These are phyloP conservation scores for Amauroascus verrucosus DNA, from an alignment of 2,329 filamentous ascomycete species.

Conservation along the genomic window DNA sequence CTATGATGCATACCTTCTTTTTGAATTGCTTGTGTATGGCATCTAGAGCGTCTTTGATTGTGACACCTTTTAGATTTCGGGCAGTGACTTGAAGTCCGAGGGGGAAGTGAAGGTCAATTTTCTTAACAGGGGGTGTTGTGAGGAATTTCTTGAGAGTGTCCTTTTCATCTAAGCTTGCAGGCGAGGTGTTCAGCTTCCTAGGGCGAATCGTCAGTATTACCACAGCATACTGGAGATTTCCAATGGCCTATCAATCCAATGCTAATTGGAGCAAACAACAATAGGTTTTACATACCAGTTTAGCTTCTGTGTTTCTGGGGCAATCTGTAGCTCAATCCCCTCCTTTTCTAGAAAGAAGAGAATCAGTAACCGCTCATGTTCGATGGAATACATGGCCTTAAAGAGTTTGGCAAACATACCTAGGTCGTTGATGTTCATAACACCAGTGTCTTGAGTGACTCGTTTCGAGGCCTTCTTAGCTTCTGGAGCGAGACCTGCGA, in stretches of 20 bases:
- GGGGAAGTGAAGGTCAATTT: conserved; percentile 87
- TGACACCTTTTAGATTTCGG: conserved; percentile 86
- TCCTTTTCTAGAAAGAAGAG: conserved; percentile 55
- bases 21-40: conserved; percentile 94
- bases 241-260: background rate
- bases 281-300: conserved; percentile 63
- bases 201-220: background rate
- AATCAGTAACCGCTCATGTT: background rate
- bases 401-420: conserved; percentile 46
- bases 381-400: background rate
- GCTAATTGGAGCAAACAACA: background rate
- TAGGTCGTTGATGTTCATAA: conserved; percentile 75
- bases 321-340: conserved; percentile 60
- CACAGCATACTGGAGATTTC: background rate
- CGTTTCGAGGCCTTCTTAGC: conserved; percentile 44
- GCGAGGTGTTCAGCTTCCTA: conserved; percentile 91
- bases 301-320: conserved; percentile 73
- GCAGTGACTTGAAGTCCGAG: conserved; percentile 79
- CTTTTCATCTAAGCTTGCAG: conserved; percentile 67
- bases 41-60: conserved; percentile 92
- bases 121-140: conserved; percentile 74
- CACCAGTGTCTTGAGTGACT: conserved; percentile 60
- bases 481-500: conserved; percentile 63
- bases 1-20: conserved; percentile 59
- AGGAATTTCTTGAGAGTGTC: conserved; percentile 73